Evolutionary conservation across 2,329 filamentous ascomycete genomes (phyloP).

Genomic region (Fusarium sp.): DNA sequence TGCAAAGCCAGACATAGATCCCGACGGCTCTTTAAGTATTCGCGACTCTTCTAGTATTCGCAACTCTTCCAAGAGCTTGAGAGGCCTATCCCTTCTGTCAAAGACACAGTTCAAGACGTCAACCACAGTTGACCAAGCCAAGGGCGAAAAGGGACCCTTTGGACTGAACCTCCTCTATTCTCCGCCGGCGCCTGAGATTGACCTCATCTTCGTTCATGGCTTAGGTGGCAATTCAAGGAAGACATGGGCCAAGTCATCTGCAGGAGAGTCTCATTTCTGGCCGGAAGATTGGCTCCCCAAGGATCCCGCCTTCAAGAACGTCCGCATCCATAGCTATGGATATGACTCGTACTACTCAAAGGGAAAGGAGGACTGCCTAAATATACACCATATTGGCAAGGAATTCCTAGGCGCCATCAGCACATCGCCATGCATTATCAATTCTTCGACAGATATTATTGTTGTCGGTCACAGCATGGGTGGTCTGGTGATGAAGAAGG

Average conservation of each 20-base stretch:
- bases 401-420: conserved; percentile 45
- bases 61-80: conserved; percentile 7
- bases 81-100: conserved; percentile 22
- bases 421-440: conserved; percentile 37
- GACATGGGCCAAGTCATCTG: conserved; percentile 51
- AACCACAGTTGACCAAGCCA: conserved; percentile 1
- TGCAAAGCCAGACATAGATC: conserved; percentile 11
- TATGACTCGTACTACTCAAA: conserved; percentile 50
- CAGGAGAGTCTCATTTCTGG: conserved; percentile 49
- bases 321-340: conserved; percentile 47
- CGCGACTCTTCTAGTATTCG: conserved; percentile 10
- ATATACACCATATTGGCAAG: conserved; percentile 50
- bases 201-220: conserved; percentile 55
- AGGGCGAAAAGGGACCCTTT: conserved; percentile 13
- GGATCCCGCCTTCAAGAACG: conserved; percentile 44
- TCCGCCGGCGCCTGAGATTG: conserved; percentile 41
- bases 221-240: conserved; percentile 52
- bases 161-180: conserved; percentile 39
- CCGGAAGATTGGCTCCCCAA: conserved; percentile 45
- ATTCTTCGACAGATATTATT: conserved; percentile 49
- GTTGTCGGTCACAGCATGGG: conserved; percentile 61
- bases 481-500: conserved; percentile 51
- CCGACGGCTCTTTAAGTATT: conserved; percentile 2
- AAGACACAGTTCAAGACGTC: conserved; percentile 12
- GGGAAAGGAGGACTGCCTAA: conserved; percentile 42